phyloP scores from a whole-genome alignment of 805 yeast genomes.

The Yarrowia hollandica region DNA sequence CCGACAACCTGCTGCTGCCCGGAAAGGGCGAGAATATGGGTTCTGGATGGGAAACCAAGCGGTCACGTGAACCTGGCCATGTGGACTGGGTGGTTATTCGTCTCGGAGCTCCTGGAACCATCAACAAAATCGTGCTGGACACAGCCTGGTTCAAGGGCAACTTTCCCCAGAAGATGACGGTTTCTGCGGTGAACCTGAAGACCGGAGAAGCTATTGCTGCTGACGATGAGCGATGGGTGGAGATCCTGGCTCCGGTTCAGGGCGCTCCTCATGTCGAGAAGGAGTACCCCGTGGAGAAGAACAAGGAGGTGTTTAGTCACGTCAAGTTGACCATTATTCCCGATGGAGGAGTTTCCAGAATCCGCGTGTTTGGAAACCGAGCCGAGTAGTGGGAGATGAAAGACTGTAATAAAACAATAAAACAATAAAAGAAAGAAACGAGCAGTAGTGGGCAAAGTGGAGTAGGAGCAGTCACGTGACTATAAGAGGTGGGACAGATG shows the following conservation, averaged over 20 bases:
- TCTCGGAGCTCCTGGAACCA: slow-evolving; percentile 64
- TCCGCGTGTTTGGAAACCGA: slow-evolving; percentile 69
- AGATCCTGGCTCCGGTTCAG: slow-evolving; percentile 64
- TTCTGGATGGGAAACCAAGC: slow-evolving; percentile 97
- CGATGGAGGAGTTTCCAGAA: slow-evolving; percentile 94
- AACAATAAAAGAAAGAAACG: neutral
- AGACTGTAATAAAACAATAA: too few species aligned
- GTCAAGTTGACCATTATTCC: slow-evolving; percentile 83
- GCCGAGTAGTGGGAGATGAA: slow-evolving; percentile 22
- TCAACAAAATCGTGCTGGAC: slow-evolving; percentile 68
- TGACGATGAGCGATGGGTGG: slow-evolving; percentile 56
- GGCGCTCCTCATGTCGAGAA: slow-evolving; percentile 88
- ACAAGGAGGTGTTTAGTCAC: slow-evolving; percentile 51
- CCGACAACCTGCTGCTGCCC: slow-evolving; percentile 83
- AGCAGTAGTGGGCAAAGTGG: too few species aligned
- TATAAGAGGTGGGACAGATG: too few species aligned
- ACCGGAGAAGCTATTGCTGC: slow-evolving; percentile 44
- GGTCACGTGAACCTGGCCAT: slow-evolving; percentile 82
- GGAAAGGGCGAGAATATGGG: slow-evolving; percentile 97
- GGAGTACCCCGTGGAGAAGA: slow-evolving; percentile 43
- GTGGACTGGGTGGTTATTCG: slow-evolving; percentile 88
- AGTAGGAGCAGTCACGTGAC: too few species aligned
- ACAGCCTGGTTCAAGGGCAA: slow-evolving; percentile 95
- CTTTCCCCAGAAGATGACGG: slow-evolving; percentile 76
- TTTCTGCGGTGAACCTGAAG: slow-evolving; percentile 58